phyloP scores from a whole-genome alignment of 2,329 filamentous ascomycete genomes.

The Canariomyces notabilis region DNA sequence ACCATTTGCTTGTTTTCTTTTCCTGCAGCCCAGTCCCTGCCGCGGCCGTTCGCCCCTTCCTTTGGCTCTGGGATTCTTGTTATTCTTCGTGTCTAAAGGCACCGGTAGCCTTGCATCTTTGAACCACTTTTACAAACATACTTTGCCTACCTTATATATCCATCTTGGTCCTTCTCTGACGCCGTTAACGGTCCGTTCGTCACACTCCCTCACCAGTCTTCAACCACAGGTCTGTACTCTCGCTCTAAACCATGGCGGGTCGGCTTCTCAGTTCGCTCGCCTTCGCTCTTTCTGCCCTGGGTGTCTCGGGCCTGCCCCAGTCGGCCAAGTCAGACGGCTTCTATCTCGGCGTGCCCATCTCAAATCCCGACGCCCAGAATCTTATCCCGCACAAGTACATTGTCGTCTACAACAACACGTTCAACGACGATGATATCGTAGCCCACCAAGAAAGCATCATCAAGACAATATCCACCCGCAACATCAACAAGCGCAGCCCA shows the following conservation, averaged over 20 bases:
- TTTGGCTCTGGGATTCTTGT: background rate
- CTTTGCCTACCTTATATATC: slow-evolving; percentile 14
- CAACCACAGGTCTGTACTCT: too few relatives aligned
- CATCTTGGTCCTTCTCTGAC: slow-evolving; percentile 12
- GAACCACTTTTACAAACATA: slow-evolving; percentile 11
- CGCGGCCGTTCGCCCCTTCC: slow-evolving; percentile 5
- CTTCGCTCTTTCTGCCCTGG: slow-evolving; percentile 21
- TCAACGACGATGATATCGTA: slow-evolving; percentile 43
- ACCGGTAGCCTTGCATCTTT: slow-evolving; percentile 3
- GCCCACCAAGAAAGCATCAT: slow-evolving; percentile 46
- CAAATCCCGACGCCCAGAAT: slow-evolving; percentile 44
- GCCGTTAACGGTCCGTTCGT: background rate
- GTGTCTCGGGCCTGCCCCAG: slow-evolving; percentile 21
- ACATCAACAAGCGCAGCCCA: slow-evolving; percentile 47
- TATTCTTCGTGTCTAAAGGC: slow-evolving; percentile 9
- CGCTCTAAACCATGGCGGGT: slow-evolving; percentile 22
- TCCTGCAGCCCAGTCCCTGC: slow-evolving; percentile 6
- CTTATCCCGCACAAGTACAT: slow-evolving; percentile 56
- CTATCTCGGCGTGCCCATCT: slow-evolving; percentile 42
- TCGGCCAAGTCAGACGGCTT: slow-evolving; percentile 23
- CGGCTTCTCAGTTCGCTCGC: slow-evolving; percentile 26
- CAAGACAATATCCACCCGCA: slow-evolving; percentile 50
- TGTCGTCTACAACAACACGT: slow-evolving; percentile 57
- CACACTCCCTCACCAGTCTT: slow-evolving; percentile 7
- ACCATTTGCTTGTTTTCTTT: slow-evolving; percentile 10